Evolutionary conservation across 2,329 filamentous ascomycete genomes (phyloP), one percentile per base, ranked within the genome.

Genomic region (Aspergillus pseudoterreus): DNA sequence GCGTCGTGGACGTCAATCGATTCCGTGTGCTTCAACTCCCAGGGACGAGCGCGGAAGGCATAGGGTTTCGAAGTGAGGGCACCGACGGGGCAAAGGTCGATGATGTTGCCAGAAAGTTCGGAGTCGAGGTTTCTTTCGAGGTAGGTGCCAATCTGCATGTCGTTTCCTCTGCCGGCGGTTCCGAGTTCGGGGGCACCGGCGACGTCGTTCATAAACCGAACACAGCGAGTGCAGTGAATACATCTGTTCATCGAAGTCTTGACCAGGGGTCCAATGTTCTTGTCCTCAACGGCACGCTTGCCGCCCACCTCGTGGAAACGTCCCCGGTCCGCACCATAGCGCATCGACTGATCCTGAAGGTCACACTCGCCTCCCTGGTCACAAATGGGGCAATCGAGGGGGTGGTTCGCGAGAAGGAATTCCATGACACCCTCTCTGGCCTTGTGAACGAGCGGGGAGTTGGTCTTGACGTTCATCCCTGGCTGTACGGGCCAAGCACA

Each of bases 171-270:
- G 68, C 94, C 94, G 27, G 88, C 88, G 33, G 92, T 95, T 62
- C 94, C 94, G 65, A 99, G 82, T 74, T 99, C 94, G 33, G 94
- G 91, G 54, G 94, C 94, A 66, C 94, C 94, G 56, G 94, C 94
- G 66, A 99, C 82, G 67, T 99, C 94, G 75, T 97, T 99, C 71
- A 94, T 89, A 75, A 99, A 99, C 69, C 94, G 91, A 63, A 99
- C 85, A 76, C 94, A 99, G 67, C 94, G 86, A 58, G 94, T 99
- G 81, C 94, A 99, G 80, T 99, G 94, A 67, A 99, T 99, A 75
- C 94, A 99, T 71, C 94, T 84, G 82, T 99, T 99, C 94, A 99
- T 99, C 45, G 94, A 99, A 3, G 94, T 99, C 84, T 99, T 99
- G 77, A 99, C 89, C 62, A 99, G 75, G 49, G 94, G 94, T 33